Conservation (phyloP, 1,284 basidiomycete genomes). For the Porodaedalea pini region DNA sequence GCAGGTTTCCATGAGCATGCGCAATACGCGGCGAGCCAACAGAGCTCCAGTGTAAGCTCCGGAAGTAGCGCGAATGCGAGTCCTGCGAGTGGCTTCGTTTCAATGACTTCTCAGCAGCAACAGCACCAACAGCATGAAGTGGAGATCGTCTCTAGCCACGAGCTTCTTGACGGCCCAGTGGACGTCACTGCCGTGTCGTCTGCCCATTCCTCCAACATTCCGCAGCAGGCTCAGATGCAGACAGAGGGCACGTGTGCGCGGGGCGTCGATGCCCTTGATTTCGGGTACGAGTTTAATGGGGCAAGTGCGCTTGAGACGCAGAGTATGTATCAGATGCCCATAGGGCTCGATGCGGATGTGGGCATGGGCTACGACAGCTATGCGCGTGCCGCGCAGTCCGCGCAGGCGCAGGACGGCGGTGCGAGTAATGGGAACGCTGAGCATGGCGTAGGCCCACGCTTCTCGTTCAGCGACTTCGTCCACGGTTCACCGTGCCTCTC, state of each 20-base stretch:
- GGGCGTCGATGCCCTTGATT: neutral
- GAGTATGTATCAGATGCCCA: neutral
- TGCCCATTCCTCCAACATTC: neutral
- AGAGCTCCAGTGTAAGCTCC: conserved; percentile 2
- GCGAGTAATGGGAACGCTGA: neutral
- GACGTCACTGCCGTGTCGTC: neutral
- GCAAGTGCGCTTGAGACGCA: neutral
- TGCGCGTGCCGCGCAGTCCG: neutral
- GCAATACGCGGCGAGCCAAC: neutral
- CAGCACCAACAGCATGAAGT: neutral
- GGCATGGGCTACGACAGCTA: conserved; percentile 1
- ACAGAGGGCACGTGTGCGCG: neutral
- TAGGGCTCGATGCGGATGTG: conserved; percentile 1
- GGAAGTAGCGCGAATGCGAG: conserved; percentile 1
- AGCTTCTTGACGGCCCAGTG: conserved; percentile 7
- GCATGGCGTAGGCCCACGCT: conserved; percentile 1
- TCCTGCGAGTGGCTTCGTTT: conserved; percentile 4
- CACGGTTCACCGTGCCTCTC: conserved; percentile 13
- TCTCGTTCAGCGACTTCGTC: conserved; percentile 18
- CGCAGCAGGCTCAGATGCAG: neutral
- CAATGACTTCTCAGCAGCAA: neutral
- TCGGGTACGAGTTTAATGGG: conserved; percentile 5
- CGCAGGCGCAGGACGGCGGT: neutral
- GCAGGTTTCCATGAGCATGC: neutral
- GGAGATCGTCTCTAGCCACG: conserved; percentile 3